Base-by-base conservation (phyloP, 225 moss, liverwort and hornwort species). In the Marchantia paleacea region DNA sequence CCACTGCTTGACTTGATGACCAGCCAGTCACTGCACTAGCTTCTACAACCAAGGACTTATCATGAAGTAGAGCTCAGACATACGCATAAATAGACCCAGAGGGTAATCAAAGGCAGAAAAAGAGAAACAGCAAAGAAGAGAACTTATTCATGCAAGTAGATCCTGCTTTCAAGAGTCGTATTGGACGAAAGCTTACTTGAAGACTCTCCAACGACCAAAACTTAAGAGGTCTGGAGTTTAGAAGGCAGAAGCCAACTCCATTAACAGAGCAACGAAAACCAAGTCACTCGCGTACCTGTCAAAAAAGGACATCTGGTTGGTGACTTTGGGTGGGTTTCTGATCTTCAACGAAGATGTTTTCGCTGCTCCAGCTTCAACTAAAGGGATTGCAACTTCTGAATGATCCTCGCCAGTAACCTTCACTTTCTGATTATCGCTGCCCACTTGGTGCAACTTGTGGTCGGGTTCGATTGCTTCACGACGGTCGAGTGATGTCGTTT, bases 291-390 rank as follows among this genome's bases (percentile, higher is more conserved):
- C 39, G 48, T 78, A 87, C 87, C 82, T 54, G 3, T 87, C 84
- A 74, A 87, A 87, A 47, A 82, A 77, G 14, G 80, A 77, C 15
- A 51, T 57, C 53, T 80, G 76, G 31, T 30, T 79, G 69, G 57
- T 75, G 28, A 14, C 39, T 61, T 31, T 71, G 52, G 75, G 58
- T 22, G 39, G 60, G 10, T 58, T 7, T 48, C 26, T 55, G 65
- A 78, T 12, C 9, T 64, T 54, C 66, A 31, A 26, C 29, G 65
- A 14, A 50, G 51, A 64, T 50, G 20, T 10, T 16, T n/a, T 52
- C 62, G 6, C n/a, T 25, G 26, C 16, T 75, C 61, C 63, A 10
- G 73, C 65, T 55, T 49, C 75, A 7, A 57, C 57, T 74, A 81
- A 29, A 71, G 13, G 80, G 28, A 29, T 73, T 48, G 58, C 77